Percentiles rank a stretch among this genome's conserved stretches.
These are phyloP conservation scores for Panus rudis DNA, from an alignment of 768 basidiomycete genomes.

Conservation along the genomic window DNA sequence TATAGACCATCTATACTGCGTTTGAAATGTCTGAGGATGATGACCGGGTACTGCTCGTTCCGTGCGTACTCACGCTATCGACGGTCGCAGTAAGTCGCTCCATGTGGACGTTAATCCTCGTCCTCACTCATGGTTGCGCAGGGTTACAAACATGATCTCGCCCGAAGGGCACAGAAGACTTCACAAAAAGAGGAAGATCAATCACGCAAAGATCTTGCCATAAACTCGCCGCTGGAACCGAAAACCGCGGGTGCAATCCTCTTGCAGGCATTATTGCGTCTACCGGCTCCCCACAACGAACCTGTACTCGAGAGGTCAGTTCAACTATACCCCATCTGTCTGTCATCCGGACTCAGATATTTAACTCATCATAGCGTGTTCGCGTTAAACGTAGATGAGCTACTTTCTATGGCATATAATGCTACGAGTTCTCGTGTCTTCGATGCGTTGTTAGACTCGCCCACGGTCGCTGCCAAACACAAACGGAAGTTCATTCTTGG, in stretches of 20 bases:
- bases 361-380: constrained; percentile 39
- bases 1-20: constrained; percentile 51
- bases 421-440: constrained; percentile 73
- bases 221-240: constrained; percentile 55
- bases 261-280: constrained; percentile 72
- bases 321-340: neutral
- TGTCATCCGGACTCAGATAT: too few species aligned
- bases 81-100: constrained; percentile 36
- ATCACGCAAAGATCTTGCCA: too few species aligned
- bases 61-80: constrained; percentile 56
- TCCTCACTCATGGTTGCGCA: neutral
- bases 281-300: constrained; percentile 60
- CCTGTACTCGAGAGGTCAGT: constrained; percentile 64
- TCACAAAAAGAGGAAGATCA: constrained; percentile 23
- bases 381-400: constrained; percentile 48
- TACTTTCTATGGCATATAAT: constrained; percentile 53
- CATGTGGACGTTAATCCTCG: neutral
- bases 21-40: constrained; percentile 46
- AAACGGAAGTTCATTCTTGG: constrained; percentile 67
- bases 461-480: constrained; percentile 53
- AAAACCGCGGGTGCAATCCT: constrained; percentile 82
- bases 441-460: constrained; percentile 68
- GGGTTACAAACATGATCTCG: neutral
- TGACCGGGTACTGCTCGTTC: constrained; percentile 50
- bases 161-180: constrained; percentile 9